A percentile compares a stretch with the other conserved stretches of the same genome.
These are phyloP conservation scores for Astrocystis sublimbata DNA, from an alignment of 495 filamentous ascomycete genomes.

Conservation along the genomic window DNA sequence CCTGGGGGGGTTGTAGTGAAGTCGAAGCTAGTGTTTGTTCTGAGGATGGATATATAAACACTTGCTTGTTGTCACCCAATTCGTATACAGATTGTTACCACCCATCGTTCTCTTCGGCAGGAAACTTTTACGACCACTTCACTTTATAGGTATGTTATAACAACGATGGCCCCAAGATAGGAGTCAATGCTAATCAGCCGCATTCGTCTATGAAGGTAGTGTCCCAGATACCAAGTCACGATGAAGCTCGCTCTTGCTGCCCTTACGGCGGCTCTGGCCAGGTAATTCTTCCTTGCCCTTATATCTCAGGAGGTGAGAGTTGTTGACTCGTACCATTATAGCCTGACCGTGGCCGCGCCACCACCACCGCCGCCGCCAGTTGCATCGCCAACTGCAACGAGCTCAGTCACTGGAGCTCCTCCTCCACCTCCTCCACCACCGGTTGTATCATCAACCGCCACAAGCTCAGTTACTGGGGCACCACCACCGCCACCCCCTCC, in stretches of 20 bases:
- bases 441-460: too few relatives aligned
- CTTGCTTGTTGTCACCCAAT: not conserved
- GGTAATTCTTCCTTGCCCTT: conserved; percentile 13
- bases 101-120: too few relatives aligned
- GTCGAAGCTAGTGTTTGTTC: not conserved
- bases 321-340: not conserved
- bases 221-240: conserved; percentile 5
- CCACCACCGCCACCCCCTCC: not conserved
- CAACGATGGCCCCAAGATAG: not conserved
- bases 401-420: too few relatives aligned
- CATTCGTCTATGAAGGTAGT: conserved; percentile 2
- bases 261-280: conserved; percentile 22
- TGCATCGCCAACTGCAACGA: too few relatives aligned
- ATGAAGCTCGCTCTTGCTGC: conserved; percentile 24
- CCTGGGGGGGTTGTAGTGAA: not conserved
- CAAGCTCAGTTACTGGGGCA: too few relatives aligned
- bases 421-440: too few relatives aligned
- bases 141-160: too few relatives aligned
- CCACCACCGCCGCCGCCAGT: not conserved
- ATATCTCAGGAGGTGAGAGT: not conserved
- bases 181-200: not conserved
- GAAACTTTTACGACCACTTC: too few relatives aligned
- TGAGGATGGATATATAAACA: conserved; percentile 5
- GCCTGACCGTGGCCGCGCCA: not conserved
- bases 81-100: not conserved